phyloP scores from a whole-genome alignment of 495 filamentous ascomycete genomes.

The Xylaria castorea region DNA sequence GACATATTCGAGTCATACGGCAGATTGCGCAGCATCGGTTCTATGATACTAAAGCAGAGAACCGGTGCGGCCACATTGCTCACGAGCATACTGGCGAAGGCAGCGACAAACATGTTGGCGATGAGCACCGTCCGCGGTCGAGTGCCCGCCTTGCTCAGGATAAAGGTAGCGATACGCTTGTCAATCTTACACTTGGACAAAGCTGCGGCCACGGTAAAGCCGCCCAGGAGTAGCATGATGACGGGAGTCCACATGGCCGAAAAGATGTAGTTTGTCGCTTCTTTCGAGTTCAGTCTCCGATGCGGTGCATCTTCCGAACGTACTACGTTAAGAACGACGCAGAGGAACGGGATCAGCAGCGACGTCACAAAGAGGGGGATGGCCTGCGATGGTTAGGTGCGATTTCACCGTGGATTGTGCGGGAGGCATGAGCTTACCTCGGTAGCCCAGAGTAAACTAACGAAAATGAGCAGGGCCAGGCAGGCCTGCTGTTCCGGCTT shows the following conservation, averaged over 20 bases:
- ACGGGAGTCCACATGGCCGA: slow-evolving; percentile 98
- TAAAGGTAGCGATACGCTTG: slow-evolving; percentile 93
- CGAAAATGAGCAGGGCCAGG: slow-evolving; percentile 89
- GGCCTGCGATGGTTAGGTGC: slow-evolving; percentile 60
- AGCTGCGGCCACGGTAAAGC: slow-evolving; percentile 94
- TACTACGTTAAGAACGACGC: slow-evolving; percentile 84
- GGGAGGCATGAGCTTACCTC: slow-evolving; percentile 65
- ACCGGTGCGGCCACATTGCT: slow-evolving; percentile 98
- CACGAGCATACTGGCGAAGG: slow-evolving; percentile 98
- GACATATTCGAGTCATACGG: slow-evolving; percentile 88
- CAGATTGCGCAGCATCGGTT: slow-evolving; percentile 93
- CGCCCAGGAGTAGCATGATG: slow-evolving; percentile 96
- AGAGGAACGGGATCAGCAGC: slow-evolving; percentile 90
- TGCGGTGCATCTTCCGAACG: slow-evolving; percentile 75
- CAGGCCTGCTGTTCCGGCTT: slow-evolving; percentile 93
- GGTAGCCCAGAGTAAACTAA: slow-evolving; percentile 95
- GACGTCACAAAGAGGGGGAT: slow-evolving; percentile 98
- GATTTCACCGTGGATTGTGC: no score
- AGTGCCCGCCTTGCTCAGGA: slow-evolving; percentile 96
- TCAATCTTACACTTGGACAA: slow-evolving; percentile 97
- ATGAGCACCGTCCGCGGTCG: slow-evolving; percentile 85
- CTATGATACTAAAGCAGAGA: slow-evolving; percentile 97
- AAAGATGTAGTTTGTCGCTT: slow-evolving; percentile 82
- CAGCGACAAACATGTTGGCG: slow-evolving; percentile 98
- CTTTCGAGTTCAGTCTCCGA: slow-evolving; percentile 71